These are phyloP conservation scores for Pochonia chlamydosporia DNA, from an alignment of 2,329 filamentous ascomycete genomes.

Conservation along the genomic window DNA sequence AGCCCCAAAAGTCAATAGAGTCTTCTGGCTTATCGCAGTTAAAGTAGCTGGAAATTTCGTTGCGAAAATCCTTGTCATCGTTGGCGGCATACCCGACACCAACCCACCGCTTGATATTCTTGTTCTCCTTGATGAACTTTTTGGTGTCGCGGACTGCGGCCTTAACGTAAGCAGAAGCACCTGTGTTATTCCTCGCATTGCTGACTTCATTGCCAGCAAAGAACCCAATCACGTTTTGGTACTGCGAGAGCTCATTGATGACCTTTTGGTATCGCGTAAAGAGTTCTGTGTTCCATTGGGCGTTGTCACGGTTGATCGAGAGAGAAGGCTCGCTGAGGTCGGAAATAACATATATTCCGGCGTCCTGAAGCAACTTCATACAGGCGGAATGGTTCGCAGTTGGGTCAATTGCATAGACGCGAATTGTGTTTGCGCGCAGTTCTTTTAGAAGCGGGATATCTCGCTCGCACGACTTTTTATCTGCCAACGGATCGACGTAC, in stretches of 20 bases:
- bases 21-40: constrained; percentile 67
- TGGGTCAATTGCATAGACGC: constrained; percentile 90
- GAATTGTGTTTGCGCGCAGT: constrained; percentile 91
- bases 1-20: constrained; percentile 95
- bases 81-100: constrained; percentile 96
- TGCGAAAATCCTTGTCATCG: constrained; percentile 80
- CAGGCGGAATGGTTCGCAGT: constrained; percentile 71
- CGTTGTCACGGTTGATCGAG: constrained; percentile 80
- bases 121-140: constrained; percentile 79
- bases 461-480: constrained; percentile 65
- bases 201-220: constrained; percentile 98
- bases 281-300: constrained; percentile 72
- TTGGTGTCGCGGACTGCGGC: constrained; percentile 95
- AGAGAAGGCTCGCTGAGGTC: constrained; percentile 76
- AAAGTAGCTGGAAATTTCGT: constrained; percentile 84
- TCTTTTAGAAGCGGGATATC: constrained; percentile 77
- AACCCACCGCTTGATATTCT: constrained; percentile 69
- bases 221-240: constrained; percentile 92
- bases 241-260: constrained; percentile 73
- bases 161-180: constrained; percentile 91
- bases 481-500: constrained; percentile 79
- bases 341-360: constrained; percentile 91
- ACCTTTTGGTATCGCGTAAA: constrained; percentile 79
- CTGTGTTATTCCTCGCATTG: constrained; percentile 82
- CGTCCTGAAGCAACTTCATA: constrained; percentile 76